These are phyloP conservation scores for Wickerhamiella slavikovae DNA, from an alignment of 805 yeast species.

Conservation along the genomic window DNA sequence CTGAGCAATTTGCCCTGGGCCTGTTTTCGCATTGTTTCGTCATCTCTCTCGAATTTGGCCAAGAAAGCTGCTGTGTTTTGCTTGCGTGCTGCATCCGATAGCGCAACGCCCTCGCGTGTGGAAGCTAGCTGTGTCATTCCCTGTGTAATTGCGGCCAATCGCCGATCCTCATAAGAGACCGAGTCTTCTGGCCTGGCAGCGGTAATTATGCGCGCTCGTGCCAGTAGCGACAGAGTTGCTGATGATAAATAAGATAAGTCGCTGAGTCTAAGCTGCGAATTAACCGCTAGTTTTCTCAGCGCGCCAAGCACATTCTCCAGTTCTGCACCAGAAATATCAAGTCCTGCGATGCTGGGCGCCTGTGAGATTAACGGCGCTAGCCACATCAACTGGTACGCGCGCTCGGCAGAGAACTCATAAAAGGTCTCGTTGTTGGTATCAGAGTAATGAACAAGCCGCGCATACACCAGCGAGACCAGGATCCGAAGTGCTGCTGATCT, in stretches of 20 bases:
- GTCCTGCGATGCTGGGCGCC: too few species aligned
- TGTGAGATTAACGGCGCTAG: too few species aligned
- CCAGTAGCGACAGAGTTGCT: constrained; percentile 17
- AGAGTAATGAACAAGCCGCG: constrained; percentile 53
- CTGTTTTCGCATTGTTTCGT: background rate
- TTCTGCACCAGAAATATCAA: constrained; percentile 24
- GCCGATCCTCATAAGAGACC: constrained; percentile 12
- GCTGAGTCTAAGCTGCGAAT: constrained; percentile 46
- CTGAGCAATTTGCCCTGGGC: background rate
- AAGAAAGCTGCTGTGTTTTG: constrained; percentile 7
- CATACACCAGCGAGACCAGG: constrained; percentile 58
- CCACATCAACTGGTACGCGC: constrained; percentile 43
- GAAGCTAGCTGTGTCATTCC: constrained; percentile 5
- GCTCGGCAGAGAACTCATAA: constrained; percentile 44
- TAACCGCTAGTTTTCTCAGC: constrained; percentile 38
- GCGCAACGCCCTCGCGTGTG: constrained; percentile 25
- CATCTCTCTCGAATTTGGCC: constrained; percentile 3
- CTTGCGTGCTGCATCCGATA: constrained; percentile 32
- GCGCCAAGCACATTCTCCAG: constrained; percentile 36
- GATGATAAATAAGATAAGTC: constrained; percentile 18
- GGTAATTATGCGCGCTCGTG: constrained; percentile 29
- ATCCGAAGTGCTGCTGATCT: constrained; percentile 35
- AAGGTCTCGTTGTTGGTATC: constrained; percentile 20
- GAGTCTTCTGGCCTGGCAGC: constrained; percentile 25
- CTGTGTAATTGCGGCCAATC: constrained; percentile 7